Evolutionary conservation across 2,329 filamentous ascomycete genomes (phyloP).

Genomic region (Colletotrichum spaethianum): DNA sequence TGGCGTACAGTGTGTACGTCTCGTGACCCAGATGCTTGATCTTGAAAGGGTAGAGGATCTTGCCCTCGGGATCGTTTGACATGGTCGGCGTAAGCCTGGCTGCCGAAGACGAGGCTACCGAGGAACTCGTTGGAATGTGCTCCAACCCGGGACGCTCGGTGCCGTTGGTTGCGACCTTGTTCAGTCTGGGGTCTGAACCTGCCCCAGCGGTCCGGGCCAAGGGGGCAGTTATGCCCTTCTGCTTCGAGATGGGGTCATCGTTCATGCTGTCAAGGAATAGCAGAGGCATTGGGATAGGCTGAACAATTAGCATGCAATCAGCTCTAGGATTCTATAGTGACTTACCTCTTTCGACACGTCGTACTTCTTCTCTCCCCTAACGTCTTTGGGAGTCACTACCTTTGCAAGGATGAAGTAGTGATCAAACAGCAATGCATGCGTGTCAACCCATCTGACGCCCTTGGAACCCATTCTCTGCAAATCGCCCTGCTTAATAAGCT

Average conservation of each 20-base stretch:
- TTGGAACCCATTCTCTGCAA: constrained; percentile 90
- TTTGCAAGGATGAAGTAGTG: constrained; percentile 97
- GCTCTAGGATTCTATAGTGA: background rate
- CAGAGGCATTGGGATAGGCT: constrained; percentile 96
- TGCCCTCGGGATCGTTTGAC: constrained; percentile 81
- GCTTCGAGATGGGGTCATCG: constrained; percentile 90
- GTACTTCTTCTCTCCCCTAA: constrained; percentile 84
- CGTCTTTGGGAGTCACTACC: constrained; percentile 77
- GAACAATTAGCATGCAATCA: constrained; percentile 45
- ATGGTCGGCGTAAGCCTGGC: constrained; percentile 57
- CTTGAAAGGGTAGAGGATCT: constrained; percentile 92
- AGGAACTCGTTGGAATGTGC: constrained; percentile 78
- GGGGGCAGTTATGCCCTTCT: constrained; percentile 79
- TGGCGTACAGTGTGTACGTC: constrained; percentile 91
- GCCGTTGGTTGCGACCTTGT: constrained; percentile 67
- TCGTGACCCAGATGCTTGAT: constrained; percentile 97
- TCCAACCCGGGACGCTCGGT: constrained; percentile 72
- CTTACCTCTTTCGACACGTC: constrained; percentile 91
- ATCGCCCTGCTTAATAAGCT: constrained; percentile 91
- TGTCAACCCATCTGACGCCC: constrained; percentile 93
- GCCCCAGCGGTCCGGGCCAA: constrained; percentile 73
- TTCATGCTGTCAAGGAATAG: constrained; percentile 92
- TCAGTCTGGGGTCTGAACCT: constrained; percentile 70
- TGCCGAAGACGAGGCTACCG: constrained; percentile 66
- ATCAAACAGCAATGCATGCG: constrained; percentile 93